phyloP scores from a whole-genome alignment of 2,329 filamentous ascomycete genomes.

The Fusarium guadeloupense region DNA sequence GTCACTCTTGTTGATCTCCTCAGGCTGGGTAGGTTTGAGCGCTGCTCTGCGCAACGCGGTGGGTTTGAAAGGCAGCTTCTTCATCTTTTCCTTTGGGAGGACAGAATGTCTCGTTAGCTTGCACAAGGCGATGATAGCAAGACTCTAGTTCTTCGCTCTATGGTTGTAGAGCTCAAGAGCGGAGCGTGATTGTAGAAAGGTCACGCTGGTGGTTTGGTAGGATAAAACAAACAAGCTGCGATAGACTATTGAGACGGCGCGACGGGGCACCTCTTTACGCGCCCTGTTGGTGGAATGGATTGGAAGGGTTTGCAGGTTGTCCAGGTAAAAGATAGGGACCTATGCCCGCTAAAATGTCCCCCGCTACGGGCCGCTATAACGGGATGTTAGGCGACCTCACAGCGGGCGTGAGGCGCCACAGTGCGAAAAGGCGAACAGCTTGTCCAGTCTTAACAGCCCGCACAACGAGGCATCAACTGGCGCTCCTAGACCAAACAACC shows the following conservation, averaged over 20 bases:
- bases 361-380: slow-evolving; percentile 28
- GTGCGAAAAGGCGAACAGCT: slow-evolving; percentile 31
- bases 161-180: neutral
- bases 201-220: neutral
- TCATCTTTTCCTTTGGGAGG: slow-evolving; percentile 46
- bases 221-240: neutral
- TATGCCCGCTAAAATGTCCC: slow-evolving; percentile 34
- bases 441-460: slow-evolving; percentile 36
- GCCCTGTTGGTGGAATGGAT: slow-evolving; percentile 5
- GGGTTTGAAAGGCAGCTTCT: slow-evolving; percentile 61
- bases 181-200: neutral
- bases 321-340: slow-evolving; percentile 1
- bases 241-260: slow-evolving; percentile 1
- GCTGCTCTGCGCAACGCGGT: slow-evolving; percentile 52
- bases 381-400: slow-evolving; percentile 31
- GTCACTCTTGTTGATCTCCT: slow-evolving; percentile 35
- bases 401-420: slow-evolving; percentile 22
- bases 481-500: slow-evolving; percentile 10
- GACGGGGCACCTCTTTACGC: slow-evolving; percentile 27
- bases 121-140: slow-evolving; percentile 16
- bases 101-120: slow-evolving; percentile 14
- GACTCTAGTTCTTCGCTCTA: neutral
- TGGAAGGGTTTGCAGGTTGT: slow-evolving; percentile 8
- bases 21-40: slow-evolving; percentile 37
- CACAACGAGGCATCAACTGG: slow-evolving; percentile 35